phyloP scores from a whole-genome alignment of 1,139 yeast genomes.

The Debaryomyces udenii region DNA sequence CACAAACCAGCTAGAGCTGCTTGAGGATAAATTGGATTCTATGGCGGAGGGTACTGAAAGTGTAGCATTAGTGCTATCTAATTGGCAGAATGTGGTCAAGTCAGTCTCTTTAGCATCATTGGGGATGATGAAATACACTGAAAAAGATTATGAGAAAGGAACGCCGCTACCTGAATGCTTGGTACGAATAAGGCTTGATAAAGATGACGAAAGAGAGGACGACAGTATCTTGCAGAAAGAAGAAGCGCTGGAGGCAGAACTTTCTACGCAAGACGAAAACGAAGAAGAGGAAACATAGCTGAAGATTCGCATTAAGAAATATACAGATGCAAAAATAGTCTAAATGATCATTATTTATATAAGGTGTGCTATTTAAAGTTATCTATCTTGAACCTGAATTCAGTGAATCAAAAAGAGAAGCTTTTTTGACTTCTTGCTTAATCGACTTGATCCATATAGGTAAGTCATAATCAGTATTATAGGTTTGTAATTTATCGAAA shows the following conservation, averaged over 20 bases:
- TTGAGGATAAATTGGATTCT: conserved; percentile 51
- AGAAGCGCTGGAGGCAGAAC: conserved; percentile 12
- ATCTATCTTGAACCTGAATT: conserved; percentile 2
- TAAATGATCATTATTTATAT: background rate
- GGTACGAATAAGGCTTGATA: conserved; percentile 62
- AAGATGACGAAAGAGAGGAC: conserved; percentile 15
- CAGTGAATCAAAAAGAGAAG: background rate
- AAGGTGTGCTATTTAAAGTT: background rate
- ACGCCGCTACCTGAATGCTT: conserved; percentile 56
- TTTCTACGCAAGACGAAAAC: conserved; percentile 9
- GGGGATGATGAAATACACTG: conserved; percentile 52
- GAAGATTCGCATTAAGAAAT: background rate
- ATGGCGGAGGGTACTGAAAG: conserved; percentile 63
- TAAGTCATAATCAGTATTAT: conserved; percentile 24
- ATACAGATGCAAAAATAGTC: background rate
- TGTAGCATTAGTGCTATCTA: conserved; percentile 56
- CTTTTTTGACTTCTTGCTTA: conserved; percentile 17
- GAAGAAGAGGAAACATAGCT: conserved; percentile 7
- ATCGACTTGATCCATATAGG: conserved; percentile 33
- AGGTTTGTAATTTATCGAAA: conserved; percentile 17
- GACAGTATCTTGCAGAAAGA: conserved; percentile 15
- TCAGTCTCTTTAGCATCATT: conserved; percentile 70
- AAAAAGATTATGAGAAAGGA: conserved; percentile 45
- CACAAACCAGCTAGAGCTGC: conserved; percentile 49
- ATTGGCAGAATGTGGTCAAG: conserved; percentile 71